Percentiles rank a stretch among this genome's conserved stretches.
Conservation (phyloP, 805 yeast species). For the Wickerhamiella azymoides region DNA sequence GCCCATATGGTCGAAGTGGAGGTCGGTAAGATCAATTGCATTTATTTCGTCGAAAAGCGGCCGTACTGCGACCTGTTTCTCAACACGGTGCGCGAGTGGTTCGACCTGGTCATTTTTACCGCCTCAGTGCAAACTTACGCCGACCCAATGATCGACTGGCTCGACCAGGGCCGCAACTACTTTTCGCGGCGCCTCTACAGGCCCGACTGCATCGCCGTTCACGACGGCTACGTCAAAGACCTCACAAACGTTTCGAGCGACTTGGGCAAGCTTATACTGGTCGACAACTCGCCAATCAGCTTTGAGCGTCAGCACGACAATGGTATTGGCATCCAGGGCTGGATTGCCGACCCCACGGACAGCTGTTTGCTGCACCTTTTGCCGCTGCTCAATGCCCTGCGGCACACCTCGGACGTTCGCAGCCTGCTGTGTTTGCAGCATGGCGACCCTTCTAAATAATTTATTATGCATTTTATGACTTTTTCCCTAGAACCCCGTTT, state of each 20-base stretch:
- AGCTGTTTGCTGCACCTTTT: conserved; percentile 64
- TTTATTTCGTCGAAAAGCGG: conserved; percentile 81
- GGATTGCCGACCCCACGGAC: conserved; percentile 96
- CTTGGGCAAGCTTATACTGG: conserved; percentile 54
- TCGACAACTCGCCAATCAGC: conserved; percentile 89
- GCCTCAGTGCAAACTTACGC: conserved; percentile 93
- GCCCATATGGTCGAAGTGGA: conserved; percentile 74
- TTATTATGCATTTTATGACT: too few species aligned
- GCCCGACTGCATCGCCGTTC: conserved; percentile 52
- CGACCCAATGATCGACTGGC: conserved; percentile 89
- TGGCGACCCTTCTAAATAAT: conserved; percentile 38
- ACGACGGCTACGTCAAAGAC: conserved; percentile 77
- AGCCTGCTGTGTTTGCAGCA: conserved; percentile 56
- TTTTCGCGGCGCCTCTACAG: conserved; percentile 58
- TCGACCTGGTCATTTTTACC: conserved; percentile 77
- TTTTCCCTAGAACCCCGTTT: too few species aligned
- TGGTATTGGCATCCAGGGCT: conserved; percentile 89
- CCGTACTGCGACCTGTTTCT: conserved; percentile 84
- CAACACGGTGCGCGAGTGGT: conserved; percentile 71
- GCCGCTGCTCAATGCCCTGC: conserved; percentile 63
- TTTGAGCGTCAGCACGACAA: conserved; percentile 73
- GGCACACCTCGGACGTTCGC: conserved; percentile 76
- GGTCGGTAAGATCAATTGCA: conserved; percentile 52
- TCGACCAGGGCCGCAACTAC: conserved; percentile 42
- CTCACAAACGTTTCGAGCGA: conserved; percentile 39